Conservation (phyloP, 106 monocot genomes). For the Acanthochlamys bracteata region DNA sequence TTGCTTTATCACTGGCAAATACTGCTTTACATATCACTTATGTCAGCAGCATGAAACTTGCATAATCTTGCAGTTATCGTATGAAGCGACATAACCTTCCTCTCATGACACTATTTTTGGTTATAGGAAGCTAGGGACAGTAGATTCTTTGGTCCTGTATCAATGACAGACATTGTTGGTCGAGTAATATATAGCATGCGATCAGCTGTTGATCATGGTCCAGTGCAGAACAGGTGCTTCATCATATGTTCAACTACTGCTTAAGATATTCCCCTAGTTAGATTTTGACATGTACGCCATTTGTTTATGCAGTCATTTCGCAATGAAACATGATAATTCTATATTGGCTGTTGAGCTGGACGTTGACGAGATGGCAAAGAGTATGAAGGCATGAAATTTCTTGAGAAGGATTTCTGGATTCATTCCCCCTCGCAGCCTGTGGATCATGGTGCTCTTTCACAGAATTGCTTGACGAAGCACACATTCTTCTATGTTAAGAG, state of each 20-base stretch:
- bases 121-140: constrained; percentile 45
- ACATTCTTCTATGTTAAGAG: neutral
- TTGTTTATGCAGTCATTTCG: constrained; percentile 28
- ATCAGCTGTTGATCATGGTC: constrained; percentile 39
- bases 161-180: constrained; percentile 31
- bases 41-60: neutral
- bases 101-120: neutral
- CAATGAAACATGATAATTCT: constrained; percentile 50
- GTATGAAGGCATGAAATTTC: constrained; percentile 23
- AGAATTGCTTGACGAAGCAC: neutral
- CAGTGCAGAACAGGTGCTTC: constrained; percentile 75
- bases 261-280: neutral
- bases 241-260: neutral
- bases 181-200: constrained; percentile 31
- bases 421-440: neutral
- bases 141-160: constrained; percentile 29
- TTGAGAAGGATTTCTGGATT: neutral
- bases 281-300: no score
- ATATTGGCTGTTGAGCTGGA: constrained; percentile 86
- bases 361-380: constrained; percentile 86
- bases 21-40: no score
- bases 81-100: neutral
- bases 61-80: neutral
- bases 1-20: no score
- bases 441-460: neutral